Base-by-base conservation (phyloP, 768 basidiomycete genomes). In the Termitomyces sp. region DNA sequence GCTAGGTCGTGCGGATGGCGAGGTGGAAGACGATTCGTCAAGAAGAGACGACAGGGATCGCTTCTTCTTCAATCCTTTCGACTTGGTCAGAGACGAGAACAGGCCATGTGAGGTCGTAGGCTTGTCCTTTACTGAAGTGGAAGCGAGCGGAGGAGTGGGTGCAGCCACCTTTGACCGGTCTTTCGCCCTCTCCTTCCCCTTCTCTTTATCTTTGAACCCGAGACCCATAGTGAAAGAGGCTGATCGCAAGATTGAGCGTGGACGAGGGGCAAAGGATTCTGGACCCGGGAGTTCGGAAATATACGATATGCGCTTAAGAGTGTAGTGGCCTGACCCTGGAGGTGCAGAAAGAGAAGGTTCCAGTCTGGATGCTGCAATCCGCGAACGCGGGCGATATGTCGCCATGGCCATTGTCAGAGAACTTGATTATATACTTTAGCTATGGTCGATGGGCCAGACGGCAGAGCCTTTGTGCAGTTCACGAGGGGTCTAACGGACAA, bases 221-320 rank as follows among this genome's bases (percentile, higher is more conserved):
- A 77, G 68, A 31, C 73, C 72, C 74, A 78, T 75, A 67, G 59
- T 71, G 57, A 70, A 59, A n/a, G 73, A 72, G 8, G 68, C 62
- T 42, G 73, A 62, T 59, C 70, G 67, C 40, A 67, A 66, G 49
- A 73, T 58, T 25, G 62, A 66, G 34, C 59, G 65, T 27, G 59
- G 61, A 48, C 57, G 62, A 41, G 44, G 43, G 50, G 59, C 58
- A 55, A 56, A 52, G 37, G 43, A 41, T 45, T 61, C 52, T 47
- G 66, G 62, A 3, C 65, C 32, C 6, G 60, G 45, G 34, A 62
- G 44, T 5, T 71, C 68, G 11, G 68, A 56, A 40, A 69, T 63
- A 41, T 76, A 60, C 4, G 78, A 78, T 59, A 73, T 68, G 1
- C 77, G 76, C 41, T 73, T 72, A n/a, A 62, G 57, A 44, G 46